These are phyloP conservation scores for Epichloe uncinata DNA, from an alignment of 2,329 filamentous ascomycete genomes.

Conservation along the genomic window DNA sequence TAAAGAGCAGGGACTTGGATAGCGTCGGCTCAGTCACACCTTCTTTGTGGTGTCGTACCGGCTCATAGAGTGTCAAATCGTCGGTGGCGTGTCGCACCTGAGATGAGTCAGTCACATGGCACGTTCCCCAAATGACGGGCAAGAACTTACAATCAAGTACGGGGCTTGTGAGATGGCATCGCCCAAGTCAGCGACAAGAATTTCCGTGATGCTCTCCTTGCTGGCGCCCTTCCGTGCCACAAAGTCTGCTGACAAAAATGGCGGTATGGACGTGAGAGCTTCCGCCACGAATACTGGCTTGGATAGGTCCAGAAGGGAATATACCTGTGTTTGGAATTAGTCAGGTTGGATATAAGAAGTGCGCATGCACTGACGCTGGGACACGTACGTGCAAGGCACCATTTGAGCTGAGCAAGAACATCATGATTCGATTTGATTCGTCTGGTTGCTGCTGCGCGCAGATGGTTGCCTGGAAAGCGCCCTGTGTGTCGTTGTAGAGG, in stretches of 20 bases:
- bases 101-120: too few relatives aligned
- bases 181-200: slow-evolving; percentile 74
- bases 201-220: slow-evolving; percentile 63
- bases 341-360: not conserved
- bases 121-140: too few relatives aligned
- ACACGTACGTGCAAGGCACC: slow-evolving; percentile 59
- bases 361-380: not conserved
- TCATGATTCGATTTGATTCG: slow-evolving; percentile 40
- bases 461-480: slow-evolving; percentile 35
- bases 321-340: slow-evolving; percentile 40
- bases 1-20: slow-evolving; percentile 52
- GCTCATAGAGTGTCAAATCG: slow-evolving; percentile 79
- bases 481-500: slow-evolving; percentile 57
- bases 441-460: slow-evolving; percentile 28
- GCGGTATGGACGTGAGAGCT: slow-evolving; percentile 64
- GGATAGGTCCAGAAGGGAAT: slow-evolving; percentile 59
- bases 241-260: slow-evolving; percentile 60
- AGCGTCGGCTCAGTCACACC: slow-evolving; percentile 27
- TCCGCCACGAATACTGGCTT: slow-evolving; percentile 62
- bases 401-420: slow-evolving; percentile 66
- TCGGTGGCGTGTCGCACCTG: slow-evolving; percentile 63
- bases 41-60: slow-evolving; percentile 40
- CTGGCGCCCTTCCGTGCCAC: slow-evolving; percentile 53
- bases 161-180: slow-evolving; percentile 57
- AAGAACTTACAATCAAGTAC: slow-evolving; percentile 61